Conservation (phyloP, 2,329 filamentous ascomycete genomes). For the Mycosphaerella sp. region DNA sequence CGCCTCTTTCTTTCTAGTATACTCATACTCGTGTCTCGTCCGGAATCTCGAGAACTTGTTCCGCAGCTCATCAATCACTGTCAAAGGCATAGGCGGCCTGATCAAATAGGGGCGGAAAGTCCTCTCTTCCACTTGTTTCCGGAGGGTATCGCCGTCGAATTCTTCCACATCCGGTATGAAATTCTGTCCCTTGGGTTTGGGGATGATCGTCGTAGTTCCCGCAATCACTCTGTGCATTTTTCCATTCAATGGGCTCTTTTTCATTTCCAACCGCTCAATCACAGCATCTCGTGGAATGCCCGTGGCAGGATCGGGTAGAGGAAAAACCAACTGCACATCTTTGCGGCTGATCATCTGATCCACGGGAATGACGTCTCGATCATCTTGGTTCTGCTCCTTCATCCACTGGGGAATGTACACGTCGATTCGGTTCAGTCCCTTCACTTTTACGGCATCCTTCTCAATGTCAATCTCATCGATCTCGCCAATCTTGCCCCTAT, state of each 20-base stretch:
- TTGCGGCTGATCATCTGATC: conserved; percentile 52
- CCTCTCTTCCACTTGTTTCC: conserved; percentile 65
- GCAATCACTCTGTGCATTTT: conserved; percentile 50
- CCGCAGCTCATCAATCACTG: conserved; percentile 78
- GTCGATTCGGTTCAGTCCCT: conserved; percentile 41
- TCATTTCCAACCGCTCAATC: conserved; percentile 49
- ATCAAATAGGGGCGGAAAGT: conserved; percentile 76
- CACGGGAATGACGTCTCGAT: conserved; percentile 26
- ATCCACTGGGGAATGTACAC: conserved; percentile 40
- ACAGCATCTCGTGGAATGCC: conserved; percentile 66
- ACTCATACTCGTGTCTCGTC: conserved; percentile 71
- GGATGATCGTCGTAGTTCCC: conserved; percentile 65
- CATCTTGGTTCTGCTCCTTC: conserved; percentile 36
- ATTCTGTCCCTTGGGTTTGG: conserved; percentile 59
- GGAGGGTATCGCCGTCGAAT: conserved; percentile 63
- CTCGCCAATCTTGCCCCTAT: conserved; percentile 77
- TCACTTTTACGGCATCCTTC: conserved; percentile 33
- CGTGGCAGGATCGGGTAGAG: conserved; percentile 60
- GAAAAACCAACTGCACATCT: conserved; percentile 74
- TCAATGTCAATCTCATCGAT: conserved; percentile 51
- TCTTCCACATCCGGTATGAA: conserved; percentile 44
- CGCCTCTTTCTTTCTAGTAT: conserved; percentile 57
- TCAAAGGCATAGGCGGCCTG: conserved; percentile 67
- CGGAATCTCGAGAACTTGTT: conserved; percentile 77
- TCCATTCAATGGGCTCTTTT: conserved; percentile 29